phyloP scores from a whole-genome alignment of 139 green algal species.

The Choricystis sp. region DNA sequence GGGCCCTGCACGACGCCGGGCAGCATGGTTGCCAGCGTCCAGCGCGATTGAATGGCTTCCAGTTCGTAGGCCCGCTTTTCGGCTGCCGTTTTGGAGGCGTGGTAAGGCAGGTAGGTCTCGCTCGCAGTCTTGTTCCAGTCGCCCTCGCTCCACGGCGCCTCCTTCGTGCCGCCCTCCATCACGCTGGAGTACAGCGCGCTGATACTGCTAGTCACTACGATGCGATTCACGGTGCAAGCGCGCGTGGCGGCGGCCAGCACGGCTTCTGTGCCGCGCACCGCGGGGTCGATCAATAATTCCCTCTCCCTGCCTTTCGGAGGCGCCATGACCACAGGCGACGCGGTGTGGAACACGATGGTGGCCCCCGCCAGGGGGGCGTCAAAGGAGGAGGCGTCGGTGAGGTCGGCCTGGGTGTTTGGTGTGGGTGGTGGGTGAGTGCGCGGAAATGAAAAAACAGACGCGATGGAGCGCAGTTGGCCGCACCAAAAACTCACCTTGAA shows the following conservation, averaged over 20 bases:
- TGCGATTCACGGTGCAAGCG: conserved; percentile 19
- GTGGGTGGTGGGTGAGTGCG: neutral
- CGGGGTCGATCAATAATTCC: conserved; percentile 22
- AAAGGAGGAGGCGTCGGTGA: conserved; percentile 11
- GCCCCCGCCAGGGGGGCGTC: conserved; percentile 4
- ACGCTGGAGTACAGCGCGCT: conserved; percentile 17
- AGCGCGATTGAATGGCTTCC: conserved; percentile 9
- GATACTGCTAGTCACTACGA: conserved; percentile 39
- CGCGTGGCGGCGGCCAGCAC: conserved; percentile 29
- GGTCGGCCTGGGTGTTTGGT: conserved; percentile 24
- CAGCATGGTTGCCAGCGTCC: conserved; percentile 29
- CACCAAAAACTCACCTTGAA: conserved; percentile 13
- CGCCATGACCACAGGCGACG: conserved; percentile 17
- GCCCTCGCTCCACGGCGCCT: neutral
- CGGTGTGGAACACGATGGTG: conserved; percentile 32
- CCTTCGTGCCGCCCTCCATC: conserved; percentile 14
- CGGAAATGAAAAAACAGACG: neutral
- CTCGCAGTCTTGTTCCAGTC: conserved; percentile 8
- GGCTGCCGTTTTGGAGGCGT: conserved; percentile 21
- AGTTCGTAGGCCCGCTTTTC: conserved; percentile 30
- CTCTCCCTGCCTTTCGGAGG: conserved; percentile 4
- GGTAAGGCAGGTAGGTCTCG: conserved; percentile 7
- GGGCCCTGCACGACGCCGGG: conserved; percentile 27
- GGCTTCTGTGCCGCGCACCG: conserved; percentile 33
- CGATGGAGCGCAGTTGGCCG: too few relatives aligned